These are phyloP conservation scores for Acrocalymma vagum DNA, from an alignment of 2,329 filamentous ascomycete species.

Conservation along the genomic window DNA sequence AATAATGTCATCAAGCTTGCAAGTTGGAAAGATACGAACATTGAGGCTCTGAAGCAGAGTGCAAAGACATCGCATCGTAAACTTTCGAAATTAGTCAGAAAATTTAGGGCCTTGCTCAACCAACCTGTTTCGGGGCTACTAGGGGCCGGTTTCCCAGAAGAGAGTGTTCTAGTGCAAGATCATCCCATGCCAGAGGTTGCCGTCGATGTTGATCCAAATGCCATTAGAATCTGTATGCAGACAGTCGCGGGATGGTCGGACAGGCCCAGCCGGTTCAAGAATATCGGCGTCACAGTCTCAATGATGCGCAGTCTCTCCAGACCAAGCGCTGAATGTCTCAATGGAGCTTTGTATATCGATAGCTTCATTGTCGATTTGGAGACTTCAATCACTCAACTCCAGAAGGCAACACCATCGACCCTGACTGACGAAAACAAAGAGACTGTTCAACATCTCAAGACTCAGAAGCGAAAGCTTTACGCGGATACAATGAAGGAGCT, in stretches of 20 bases:
- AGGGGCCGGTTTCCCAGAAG: conserved; percentile 40
- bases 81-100: conserved; percentile 88
- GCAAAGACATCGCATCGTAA: conserved; percentile 90
- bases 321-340: conserved; percentile 60
- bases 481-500: conserved; percentile 86
- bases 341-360: conserved; percentile 68
- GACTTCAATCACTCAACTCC: conserved; percentile 74
- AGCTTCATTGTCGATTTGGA: conserved; percentile 75
- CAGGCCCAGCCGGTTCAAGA: conserved; percentile 72
- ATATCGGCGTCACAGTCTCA: conserved; percentile 73
- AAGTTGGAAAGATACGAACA: conserved; percentile 98
- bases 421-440: conserved; percentile 88
- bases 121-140: conserved; percentile 75
- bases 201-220: conserved; percentile 19
- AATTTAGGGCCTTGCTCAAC: conserved; percentile 82
- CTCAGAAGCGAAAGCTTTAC: conserved; percentile 87
- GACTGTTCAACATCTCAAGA: conserved; percentile 86
- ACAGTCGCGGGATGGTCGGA: conserved; percentile 40
- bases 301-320: conserved; percentile 75
- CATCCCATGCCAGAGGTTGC: conserved; percentile 19
- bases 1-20: conserved; percentile 91
- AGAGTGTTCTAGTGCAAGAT: conserved; percentile 15
- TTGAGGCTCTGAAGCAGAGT: conserved; percentile 86
- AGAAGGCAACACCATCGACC: conserved; percentile 81
- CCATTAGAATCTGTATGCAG: conserved; percentile 29